phyloP scores from a whole-genome alignment of 2,329 filamentous ascomycete genomes.

The Pseudogymnoascus pannorum region DNA sequence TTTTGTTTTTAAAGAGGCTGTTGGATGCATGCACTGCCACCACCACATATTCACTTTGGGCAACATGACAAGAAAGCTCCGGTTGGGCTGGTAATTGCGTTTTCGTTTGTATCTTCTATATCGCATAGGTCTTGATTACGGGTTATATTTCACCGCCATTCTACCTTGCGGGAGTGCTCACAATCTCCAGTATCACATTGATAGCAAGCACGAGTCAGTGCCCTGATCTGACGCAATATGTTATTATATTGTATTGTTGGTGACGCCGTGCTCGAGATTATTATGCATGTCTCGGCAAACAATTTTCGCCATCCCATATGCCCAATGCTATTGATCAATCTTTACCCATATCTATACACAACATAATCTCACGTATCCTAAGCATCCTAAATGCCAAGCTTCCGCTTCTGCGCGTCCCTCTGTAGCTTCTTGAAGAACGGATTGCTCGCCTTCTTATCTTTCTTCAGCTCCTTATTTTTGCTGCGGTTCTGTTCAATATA shows the following conservation, averaged over 20 bases:
- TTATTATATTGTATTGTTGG: conserved; percentile 5
- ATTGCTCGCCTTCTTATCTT: conserved; percentile 49
- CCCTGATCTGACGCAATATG: neutral
- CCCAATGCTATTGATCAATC: neutral
- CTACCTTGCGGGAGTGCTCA: neutral
- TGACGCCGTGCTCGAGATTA: neutral
- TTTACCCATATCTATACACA: neutral
- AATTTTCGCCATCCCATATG: neutral
- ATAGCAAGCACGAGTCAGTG: neutral
- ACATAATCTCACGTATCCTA: conserved; percentile 3
- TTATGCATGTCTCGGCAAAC: neutral
- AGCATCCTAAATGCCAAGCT: conserved; percentile 31
- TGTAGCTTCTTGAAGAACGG: conserved; percentile 61
- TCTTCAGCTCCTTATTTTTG: conserved; percentile 59
- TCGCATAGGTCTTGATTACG: neutral
- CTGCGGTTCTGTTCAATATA: conserved; percentile 78
- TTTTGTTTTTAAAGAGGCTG: neutral
- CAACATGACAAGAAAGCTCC: neutral
- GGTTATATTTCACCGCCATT: neutral
- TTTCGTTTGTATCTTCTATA: neutral
- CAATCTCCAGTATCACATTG: neutral
- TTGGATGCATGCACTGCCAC: neutral
- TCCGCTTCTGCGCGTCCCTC: conserved; percentile 51
- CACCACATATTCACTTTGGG: neutral
- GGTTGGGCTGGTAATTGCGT: neutral